phyloP scores from a whole-genome alignment of 139 green algal species.

The Chlorella sp. region DNA sequence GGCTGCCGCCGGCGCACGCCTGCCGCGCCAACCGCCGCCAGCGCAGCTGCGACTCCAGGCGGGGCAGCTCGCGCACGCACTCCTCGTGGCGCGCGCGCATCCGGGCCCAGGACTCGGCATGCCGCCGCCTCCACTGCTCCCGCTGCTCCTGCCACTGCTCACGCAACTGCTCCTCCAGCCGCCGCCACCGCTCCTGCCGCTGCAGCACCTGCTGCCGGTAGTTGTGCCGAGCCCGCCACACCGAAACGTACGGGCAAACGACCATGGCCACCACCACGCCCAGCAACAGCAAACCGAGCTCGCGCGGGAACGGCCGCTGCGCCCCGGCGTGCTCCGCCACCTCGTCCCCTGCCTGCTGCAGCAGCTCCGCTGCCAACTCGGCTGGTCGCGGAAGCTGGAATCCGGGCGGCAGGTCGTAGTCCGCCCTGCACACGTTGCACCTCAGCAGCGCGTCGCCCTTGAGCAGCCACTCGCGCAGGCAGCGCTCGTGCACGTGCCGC shows the following conservation, averaged over 20 bases:
- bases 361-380: background rate
- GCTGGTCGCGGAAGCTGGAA: background rate
- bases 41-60: no score
- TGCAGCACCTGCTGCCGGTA: background rate
- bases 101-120: no score
- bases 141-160: no score
- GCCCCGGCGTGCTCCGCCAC: background rate
- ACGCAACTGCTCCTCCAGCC: no score
- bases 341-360: background rate
- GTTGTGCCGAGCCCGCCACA: background rate
- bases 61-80: no score
- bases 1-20: no score
- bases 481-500: conserved; percentile 31
- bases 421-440: background rate
- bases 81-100: no score
- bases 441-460: background rate
- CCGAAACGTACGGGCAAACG: background rate
- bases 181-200: no score
- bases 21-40: no score
- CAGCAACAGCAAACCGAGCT: background rate
- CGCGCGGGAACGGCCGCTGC: background rate
- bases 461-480: conserved; percentile 27
- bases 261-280: background rate
- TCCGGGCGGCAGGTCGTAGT: background rate
- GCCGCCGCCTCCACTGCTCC: no score